phyloP scores from a whole-genome alignment of 345 rosid species.

The Raphanus sativus region DNA sequence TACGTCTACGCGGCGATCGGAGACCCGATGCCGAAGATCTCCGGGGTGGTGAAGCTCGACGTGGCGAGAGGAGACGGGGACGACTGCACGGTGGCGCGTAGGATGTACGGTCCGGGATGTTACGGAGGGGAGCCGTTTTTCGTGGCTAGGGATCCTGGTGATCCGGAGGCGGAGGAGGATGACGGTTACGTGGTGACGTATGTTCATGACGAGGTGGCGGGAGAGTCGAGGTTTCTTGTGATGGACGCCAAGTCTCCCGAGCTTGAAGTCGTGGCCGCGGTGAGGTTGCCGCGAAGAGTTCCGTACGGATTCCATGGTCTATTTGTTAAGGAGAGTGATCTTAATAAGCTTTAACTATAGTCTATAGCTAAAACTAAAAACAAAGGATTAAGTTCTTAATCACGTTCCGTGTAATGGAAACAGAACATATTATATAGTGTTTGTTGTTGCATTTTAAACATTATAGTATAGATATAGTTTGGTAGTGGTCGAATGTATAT shows the following conservation, averaged over 20 bases:
- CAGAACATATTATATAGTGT: not conserved
- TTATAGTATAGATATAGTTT: conserved; percentile 5
- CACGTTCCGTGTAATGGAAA: not conserved
- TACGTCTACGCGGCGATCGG: conserved; percentile 41
- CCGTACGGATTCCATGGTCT: conserved; percentile 26
- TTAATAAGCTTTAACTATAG: conserved; percentile 21
- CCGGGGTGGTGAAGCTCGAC: conserved; percentile 40
- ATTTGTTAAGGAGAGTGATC: conserved; percentile 41
- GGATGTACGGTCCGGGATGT: conserved; percentile 38
- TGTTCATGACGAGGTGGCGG: conserved; percentile 33
- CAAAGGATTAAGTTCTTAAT: conserved; percentile 22
- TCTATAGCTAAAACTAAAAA: not conserved
- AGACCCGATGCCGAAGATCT: conserved; percentile 42
- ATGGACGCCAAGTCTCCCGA: conserved; percentile 44
- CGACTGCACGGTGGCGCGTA: conserved; percentile 40
- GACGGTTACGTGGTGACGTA: conserved; percentile 42
- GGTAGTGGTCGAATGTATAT: conserved; percentile 25
- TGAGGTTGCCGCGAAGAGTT: conserved; percentile 40
- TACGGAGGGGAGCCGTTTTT: conserved; percentile 46
- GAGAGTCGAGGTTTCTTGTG: conserved; percentile 41
- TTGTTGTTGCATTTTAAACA: conserved; percentile 3
- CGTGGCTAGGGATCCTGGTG: conserved; percentile 28
- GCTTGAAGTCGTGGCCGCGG: conserved; percentile 35
- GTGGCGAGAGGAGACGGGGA: conserved; percentile 16
- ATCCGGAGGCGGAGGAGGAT: conserved; percentile 39